Base-by-base conservation (phyloP, 345 rosid genomes). In the Dipteronia sinensis region DNA sequence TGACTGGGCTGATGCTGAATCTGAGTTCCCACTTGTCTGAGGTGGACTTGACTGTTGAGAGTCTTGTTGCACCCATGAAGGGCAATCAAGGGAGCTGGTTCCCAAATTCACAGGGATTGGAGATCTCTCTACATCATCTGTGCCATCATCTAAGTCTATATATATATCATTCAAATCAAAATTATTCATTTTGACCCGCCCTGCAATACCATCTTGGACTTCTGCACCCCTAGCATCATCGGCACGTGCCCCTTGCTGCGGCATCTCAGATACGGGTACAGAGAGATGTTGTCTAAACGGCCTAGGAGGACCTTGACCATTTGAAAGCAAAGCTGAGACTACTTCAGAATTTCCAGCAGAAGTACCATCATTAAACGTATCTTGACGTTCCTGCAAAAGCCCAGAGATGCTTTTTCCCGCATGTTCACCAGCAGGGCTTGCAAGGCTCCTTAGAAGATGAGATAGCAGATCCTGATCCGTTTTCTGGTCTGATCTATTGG, bases 21-120 rank as follows among this genome's bases (percentile, higher is more conserved):
- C 98, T 62, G 98, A 97, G 83, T 91, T 91, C 69, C 99, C 82
- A 82, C 98, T 93, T 74, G 93, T 91, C 84, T 89, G 99, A 47
- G 97, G 99, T 71, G 99, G 99, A 82, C 98, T 97, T 65, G 98
- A 90, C 87, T 91, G 99, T 78, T 87, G 97, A 59, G 93, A 92
- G 72, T 88, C 91, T 65, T 85, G 94, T 77, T 81, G 95, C 73
- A 88, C 78, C 98, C 98, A 97, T 19, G 94, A 87, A 79, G 97
- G 94, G 80, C 88, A 92, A 84, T 90, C 98, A 79, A 88, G 86
- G 51, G 98, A 89, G 79, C 90, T 85, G 66, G 88, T 84, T 44
- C 86, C 90, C 62, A 79, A 82, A 83, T 88, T 97, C 69, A 81
- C 80, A 72, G 88, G 89, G 79, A 82, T 83, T 31, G 94, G 89